Evolutionary conservation across 495 filamentous ascomycete genomes (phyloP).

Genomic region (Xylaria flabelliformis): DNA sequence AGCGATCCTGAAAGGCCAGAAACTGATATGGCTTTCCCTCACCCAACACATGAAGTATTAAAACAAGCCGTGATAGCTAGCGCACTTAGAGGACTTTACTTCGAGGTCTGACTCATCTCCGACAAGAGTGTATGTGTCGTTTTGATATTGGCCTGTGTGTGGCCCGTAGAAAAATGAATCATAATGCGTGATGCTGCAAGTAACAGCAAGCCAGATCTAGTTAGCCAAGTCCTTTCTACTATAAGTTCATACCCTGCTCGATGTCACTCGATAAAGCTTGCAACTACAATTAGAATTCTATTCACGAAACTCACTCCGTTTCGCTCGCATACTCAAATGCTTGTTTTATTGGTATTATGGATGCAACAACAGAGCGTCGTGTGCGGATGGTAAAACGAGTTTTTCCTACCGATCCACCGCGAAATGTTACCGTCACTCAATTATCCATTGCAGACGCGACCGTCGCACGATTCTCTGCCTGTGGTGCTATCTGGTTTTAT

Average conservation of each 20-base stretch:
- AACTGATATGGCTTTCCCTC: neutral
- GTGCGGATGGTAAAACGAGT: constrained; percentile 30
- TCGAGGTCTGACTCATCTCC: neutral
- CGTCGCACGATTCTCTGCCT: constrained; percentile 39
- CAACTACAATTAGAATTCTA: neutral
- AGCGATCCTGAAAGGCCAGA: neutral
- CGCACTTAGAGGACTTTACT: neutral
- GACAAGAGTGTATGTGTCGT: neutral
- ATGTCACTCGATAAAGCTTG: neutral
- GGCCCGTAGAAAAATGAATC: constrained; percentile 24
- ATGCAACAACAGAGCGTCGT: constrained; percentile 3
- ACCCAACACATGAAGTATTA: neutral
- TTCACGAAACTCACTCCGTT: neutral
- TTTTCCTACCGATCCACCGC: constrained; percentile 30
- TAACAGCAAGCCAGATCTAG: neutral
- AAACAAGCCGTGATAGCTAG: neutral
- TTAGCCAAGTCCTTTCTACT: neutral
- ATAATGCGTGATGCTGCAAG: neutral
- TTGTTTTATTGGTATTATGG: neutral
- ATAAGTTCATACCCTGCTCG: neutral
- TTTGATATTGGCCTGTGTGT: neutral
- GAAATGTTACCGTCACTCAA: constrained; percentile 30
- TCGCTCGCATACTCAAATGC: neutral
- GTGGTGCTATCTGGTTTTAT: constrained; percentile 50
- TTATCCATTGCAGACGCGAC: constrained; percentile 50